Base-by-base conservation (phyloP, 2,329 filamentous ascomycete species). In the Sporothrix variecibatus region DNA sequence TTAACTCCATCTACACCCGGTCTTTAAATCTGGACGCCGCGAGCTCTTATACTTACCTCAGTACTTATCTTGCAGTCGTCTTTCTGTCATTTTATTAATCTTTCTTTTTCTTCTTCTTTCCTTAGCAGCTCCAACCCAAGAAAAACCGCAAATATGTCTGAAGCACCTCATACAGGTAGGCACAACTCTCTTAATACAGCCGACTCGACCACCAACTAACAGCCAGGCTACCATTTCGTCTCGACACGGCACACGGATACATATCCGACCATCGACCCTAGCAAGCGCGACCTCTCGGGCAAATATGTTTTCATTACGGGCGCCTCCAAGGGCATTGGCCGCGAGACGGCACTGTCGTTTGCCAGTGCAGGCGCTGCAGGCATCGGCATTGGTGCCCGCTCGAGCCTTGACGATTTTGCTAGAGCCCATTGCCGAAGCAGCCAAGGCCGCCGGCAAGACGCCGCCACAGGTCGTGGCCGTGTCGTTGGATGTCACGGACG, bases 311-410 rank as follows among this genome's bases (percentile, higher is more conserved):
- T 79, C 49, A 76, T 79, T 64, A 79, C 78, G 3, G 78, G 78
- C 65, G 78, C 78, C 0, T 78, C 78, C 56, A 78, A 77, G 67
- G 79, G 79, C 72, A 73, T 79, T 62, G 79, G 79, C 20, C 73
- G 75, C 9, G 76, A 77, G 28, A 78, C 76, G 12, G 79, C 76
- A 2, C 72, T 87, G 26, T 82, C 84, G 43, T 89, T 84, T 78
- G 88, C 87, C 43, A 81, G 79, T 75, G 87, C 87, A 2, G 85
- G 85, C 7, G 85, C 84, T 71, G 81, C 82, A 6, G 81, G 79
- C 71, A 87, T 91, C 75, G 84, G 84, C 56, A 80, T 90, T 17
- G 84, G 81, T 15, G 88, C 87, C 2, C 86, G 88, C 9, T 86
- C 85, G 3, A 77, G 81, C n/a, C 81, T 90, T 4, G 79, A 81